Conservation (phyloP, 352 stramenopile species). For the Plasmopara viticola region DNA sequence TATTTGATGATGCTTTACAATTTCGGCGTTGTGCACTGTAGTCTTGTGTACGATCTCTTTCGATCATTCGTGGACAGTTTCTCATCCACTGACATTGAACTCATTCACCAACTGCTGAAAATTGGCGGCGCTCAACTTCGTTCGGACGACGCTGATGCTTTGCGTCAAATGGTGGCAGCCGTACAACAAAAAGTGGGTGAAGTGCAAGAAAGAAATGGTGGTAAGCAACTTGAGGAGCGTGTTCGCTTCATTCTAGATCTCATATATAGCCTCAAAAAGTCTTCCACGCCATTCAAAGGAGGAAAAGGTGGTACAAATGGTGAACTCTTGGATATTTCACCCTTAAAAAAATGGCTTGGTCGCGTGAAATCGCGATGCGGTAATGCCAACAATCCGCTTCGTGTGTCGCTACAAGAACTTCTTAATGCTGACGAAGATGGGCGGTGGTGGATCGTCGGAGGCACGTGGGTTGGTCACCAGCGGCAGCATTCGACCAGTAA, state of each 20-base stretch:
- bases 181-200: constrained; percentile 74
- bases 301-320: constrained; percentile 27
- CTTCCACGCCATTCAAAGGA: constrained; percentile 85
- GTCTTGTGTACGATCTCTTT: constrained; percentile 89
- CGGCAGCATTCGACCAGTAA: constrained; percentile 28
- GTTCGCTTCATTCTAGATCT: constrained; percentile 90
- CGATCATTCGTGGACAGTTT: constrained; percentile 73
- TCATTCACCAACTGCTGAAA: constrained; percentile 85
- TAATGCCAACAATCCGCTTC: constrained; percentile 66
- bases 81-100: constrained; percentile 70
- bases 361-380: constrained; percentile 89
- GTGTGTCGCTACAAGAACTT: constrained; percentile 68
- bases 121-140: constrained; percentile 75
- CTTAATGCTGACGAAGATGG: constrained; percentile 83
- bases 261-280: constrained; percentile 95
- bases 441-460: constrained; percentile 95
- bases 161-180: constrained; percentile 80
- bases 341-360: constrained; percentile 92
- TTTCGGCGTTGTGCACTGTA: constrained; percentile 84
- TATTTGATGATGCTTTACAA: constrained; percentile 88
- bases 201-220: constrained; percentile 23
- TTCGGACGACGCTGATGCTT: constrained; percentile 71
- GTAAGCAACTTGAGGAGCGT: constrained; percentile 41
- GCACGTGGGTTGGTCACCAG: constrained; percentile 88
- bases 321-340: constrained; percentile 56